Evolutionary conservation across 257 asterid genomes (phyloP).

Genomic region (Solanum raphanifolium): DNA sequence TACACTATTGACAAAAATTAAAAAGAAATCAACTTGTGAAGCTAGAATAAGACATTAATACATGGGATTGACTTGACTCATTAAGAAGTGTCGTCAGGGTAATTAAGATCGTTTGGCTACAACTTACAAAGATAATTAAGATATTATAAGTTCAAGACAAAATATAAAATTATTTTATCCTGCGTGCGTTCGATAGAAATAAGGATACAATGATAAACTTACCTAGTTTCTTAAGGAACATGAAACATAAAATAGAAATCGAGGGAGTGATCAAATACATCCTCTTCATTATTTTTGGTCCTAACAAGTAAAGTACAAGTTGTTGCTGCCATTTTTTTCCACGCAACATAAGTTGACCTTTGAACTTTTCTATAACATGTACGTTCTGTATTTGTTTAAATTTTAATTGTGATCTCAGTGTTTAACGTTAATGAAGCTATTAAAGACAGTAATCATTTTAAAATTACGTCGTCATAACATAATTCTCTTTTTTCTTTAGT

Average conservation of each 20-base stretch:
- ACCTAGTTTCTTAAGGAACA: too few relatives aligned
- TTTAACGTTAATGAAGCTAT: neutral
- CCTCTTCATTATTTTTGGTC: neutral
- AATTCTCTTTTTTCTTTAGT: neutral
- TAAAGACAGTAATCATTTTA: neutral
- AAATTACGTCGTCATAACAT: neutral
- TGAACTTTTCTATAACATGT: neutral
- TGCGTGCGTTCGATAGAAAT: too few relatives aligned
- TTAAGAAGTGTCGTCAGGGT: neutral
- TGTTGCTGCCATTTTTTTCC: neutral
- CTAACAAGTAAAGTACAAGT: neutral
- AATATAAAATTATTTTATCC: too few relatives aligned
- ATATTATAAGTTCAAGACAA: too few relatives aligned
- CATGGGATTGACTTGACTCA: neutral
- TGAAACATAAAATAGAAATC: too few relatives aligned
- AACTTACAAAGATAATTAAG: too few relatives aligned
- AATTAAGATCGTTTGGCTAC: too few relatives aligned
- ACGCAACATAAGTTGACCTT: neutral
- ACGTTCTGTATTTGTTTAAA: neutral
- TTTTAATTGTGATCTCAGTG: neutral
- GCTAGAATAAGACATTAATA: neutral
- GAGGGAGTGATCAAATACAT: too few relatives aligned
- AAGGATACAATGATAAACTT: too few relatives aligned
- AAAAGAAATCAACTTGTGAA: neutral
- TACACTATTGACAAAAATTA: neutral